Percentiles rank a stretch among this genome's conserved stretches.
Conservation (phyloP, 164 flowering plant genomes). For the Nymphaea thermarum region DNA sequence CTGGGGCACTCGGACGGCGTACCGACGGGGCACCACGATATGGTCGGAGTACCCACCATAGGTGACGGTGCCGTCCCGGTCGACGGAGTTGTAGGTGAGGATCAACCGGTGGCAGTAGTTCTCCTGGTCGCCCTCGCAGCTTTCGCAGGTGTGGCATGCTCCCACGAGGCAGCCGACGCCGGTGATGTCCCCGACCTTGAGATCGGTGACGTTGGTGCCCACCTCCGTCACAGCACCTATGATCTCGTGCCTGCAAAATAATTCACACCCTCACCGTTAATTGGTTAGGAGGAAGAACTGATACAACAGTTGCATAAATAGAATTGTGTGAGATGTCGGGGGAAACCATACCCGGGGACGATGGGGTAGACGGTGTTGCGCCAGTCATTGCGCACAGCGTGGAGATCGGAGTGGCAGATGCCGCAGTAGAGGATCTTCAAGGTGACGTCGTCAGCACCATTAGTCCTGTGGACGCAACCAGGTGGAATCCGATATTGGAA, state of each 20-base stretch:
- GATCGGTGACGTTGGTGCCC: slow-evolving; percentile 31
- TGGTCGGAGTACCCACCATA: slow-evolving; percentile 35
- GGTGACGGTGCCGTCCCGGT: slow-evolving; percentile 30
- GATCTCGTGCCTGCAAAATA: slow-evolving; percentile 36
- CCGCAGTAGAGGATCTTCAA: slow-evolving; percentile 17
- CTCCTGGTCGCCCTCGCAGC: slow-evolving; percentile 25
- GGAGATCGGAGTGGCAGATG: slow-evolving; percentile 20
- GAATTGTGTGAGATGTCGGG: not conserved
- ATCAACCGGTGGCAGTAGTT: slow-evolving; percentile 35
- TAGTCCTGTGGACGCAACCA: slow-evolving; percentile 3
- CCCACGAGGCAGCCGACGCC: slow-evolving; percentile 57
- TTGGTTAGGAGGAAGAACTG: too few relatives aligned
- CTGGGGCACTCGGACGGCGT: slow-evolving; percentile 25
- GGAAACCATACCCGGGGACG: slow-evolving; percentile 9
- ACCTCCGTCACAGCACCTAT: slow-evolving; percentile 42
- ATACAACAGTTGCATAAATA: not conserved
- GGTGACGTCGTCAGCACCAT: slow-evolving; percentile 15
- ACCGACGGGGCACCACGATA: slow-evolving; percentile 28
- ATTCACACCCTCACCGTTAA: not conserved
- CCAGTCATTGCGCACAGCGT: slow-evolving; percentile 12
- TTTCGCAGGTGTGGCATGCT: slow-evolving; percentile 27
- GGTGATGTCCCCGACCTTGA: slow-evolving; percentile 42
- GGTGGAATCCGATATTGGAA: too few relatives aligned
- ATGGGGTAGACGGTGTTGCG: slow-evolving; percentile 11
- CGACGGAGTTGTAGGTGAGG: slow-evolving; percentile 14